These are phyloP conservation scores for Penicillium cinerascens DNA, from an alignment of 495 filamentous ascomycete species.

Conservation along the genomic window DNA sequence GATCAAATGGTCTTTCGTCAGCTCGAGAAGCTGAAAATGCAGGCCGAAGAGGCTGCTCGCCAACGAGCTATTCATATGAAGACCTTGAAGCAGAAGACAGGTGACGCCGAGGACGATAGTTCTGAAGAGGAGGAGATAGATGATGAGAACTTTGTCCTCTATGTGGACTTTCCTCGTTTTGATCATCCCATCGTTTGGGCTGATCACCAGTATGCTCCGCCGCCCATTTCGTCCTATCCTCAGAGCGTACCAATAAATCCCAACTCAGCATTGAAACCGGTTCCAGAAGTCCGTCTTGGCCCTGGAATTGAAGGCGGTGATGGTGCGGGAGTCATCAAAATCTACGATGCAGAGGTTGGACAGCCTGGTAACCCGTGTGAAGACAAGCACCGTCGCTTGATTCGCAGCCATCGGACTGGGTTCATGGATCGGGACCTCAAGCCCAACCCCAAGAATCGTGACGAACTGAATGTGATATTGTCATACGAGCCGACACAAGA, in stretches of 20 bases:
- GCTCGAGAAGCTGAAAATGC: slow-evolving; percentile 69
- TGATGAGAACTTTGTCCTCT: slow-evolving; percentile 66
- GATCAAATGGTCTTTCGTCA: slow-evolving; percentile 88
- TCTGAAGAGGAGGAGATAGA: slow-evolving; percentile 43
- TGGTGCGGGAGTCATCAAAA: slow-evolving; percentile 60
- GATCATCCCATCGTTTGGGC: slow-evolving; percentile 95
- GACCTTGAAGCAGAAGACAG: slow-evolving; percentile 24
- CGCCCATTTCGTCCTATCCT: slow-evolving; percentile 68
- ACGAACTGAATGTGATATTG: slow-evolving; percentile 88
- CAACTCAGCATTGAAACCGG: slow-evolving; percentile 67
- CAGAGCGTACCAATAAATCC: slow-evolving; percentile 60
- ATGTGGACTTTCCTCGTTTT: slow-evolving; percentile 89
- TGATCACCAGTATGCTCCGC: slow-evolving; percentile 86
- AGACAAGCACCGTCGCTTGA: slow-evolving; percentile 87
- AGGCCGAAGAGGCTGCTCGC: slow-evolving; percentile 46
- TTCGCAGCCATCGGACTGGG: slow-evolving; percentile 89
- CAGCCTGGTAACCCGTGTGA: slow-evolving; percentile 89
- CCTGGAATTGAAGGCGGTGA: slow-evolving; percentile 68
- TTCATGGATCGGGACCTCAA: slow-evolving; percentile 90
- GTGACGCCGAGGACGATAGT: slow-evolving; percentile 23
- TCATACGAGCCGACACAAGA: slow-evolving; percentile 89
- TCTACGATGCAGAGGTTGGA: slow-evolving; percentile 93
- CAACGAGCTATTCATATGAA: slow-evolving; percentile 34
- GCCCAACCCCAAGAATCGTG: slow-evolving; percentile 92
- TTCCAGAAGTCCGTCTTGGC: slow-evolving; percentile 77